Conservation (phyloP, 2,329 filamentous ascomycete genomes). For the Berkeleyomyces basicola region DNA sequence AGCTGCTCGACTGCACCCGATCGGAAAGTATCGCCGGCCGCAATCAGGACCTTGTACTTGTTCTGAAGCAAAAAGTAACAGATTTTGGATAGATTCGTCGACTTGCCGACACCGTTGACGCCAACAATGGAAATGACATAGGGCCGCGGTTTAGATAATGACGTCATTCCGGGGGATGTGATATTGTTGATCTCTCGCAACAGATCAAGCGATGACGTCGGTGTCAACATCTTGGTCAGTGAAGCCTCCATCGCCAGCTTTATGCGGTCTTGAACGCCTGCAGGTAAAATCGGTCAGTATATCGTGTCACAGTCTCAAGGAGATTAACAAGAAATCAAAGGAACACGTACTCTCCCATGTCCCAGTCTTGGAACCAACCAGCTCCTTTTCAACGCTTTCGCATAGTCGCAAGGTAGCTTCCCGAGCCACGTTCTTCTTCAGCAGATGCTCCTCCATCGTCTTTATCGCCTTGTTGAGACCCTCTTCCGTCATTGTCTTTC, state of each 20-base stretch:
- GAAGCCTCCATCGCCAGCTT: conserved; percentile 81
- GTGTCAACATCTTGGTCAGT: conserved; percentile 86
- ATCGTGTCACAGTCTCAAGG: neutral
- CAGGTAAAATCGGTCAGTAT: neutral
- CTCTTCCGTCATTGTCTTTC: conserved; percentile 75
- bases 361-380: conserved; percentile 79
- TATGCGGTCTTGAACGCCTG: conserved; percentile 62
- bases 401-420: conserved; percentile 86
- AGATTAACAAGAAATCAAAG: neutral
- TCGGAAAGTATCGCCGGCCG: conserved; percentile 90
- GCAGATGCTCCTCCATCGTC: conserved; percentile 85
- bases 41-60: conserved; percentile 86
- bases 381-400: conserved; percentile 76
- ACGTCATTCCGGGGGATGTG: conserved; percentile 46
- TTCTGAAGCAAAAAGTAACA: conserved; percentile 97
- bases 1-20: conserved; percentile 95
- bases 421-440: conserved; percentile 90
- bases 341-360: conserved; percentile 55
- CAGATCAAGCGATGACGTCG: conserved; percentile 84
- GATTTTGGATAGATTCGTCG: conserved; percentile 93
- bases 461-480: conserved; percentile 87
- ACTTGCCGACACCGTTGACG: conserved; percentile 96
- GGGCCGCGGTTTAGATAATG: conserved; percentile 50
- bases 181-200: conserved; percentile 81
- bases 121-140: conserved; percentile 98